Evolutionary conservation across 2,329 filamentous ascomycete species (phyloP).

Genomic region (Mycosphaerelloides madeirae): DNA sequence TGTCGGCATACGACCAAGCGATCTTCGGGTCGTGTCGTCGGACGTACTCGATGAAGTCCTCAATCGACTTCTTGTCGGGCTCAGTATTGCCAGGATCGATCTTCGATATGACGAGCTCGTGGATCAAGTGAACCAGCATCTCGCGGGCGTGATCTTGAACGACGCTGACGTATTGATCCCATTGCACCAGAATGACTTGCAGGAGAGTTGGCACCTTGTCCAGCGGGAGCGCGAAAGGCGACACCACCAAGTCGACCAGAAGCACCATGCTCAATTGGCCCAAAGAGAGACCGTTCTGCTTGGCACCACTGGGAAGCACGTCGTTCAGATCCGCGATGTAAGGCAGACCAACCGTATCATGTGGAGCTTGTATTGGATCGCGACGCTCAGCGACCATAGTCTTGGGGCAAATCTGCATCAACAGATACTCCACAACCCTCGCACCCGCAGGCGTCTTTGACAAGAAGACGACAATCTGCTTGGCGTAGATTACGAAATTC

Average conservation of each 20-base stretch:
- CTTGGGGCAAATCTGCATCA: conserved; percentile 86
- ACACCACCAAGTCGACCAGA: conserved; percentile 92
- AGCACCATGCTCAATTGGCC: conserved; percentile 91
- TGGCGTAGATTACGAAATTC: conserved; percentile 96
- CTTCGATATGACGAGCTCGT: conserved; percentile 82
- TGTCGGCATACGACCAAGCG: conserved; percentile 92
- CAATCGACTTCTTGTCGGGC: conserved; percentile 69
- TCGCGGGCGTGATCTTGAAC: conserved; percentile 96
- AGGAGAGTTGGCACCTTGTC: conserved; percentile 81
- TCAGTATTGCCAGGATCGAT: conserved; percentile 65
- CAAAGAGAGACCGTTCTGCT: conserved; percentile 77
- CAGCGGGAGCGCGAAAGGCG: conserved; percentile 71
- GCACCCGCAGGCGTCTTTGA: conserved; percentile 80
- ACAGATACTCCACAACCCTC: conserved; percentile 88
- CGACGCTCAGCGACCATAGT: conserved; percentile 94
- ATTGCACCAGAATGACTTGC: conserved; percentile 87
- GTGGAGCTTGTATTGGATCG: conserved; percentile 62
- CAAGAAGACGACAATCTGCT: conserved; percentile 95
- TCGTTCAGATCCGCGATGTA: conserved; percentile 83
- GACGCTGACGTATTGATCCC: conserved; percentile 93
- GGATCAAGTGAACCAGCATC: conserved; percentile 96
- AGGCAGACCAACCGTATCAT: conserved; percentile 65
- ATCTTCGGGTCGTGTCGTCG: conserved; percentile 78
- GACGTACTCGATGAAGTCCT: conserved; percentile 82
- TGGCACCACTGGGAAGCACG: conserved; percentile 80